phyloP scores from a whole-genome alignment of 768 basidiomycete genomes.

The Suillus decipiens region DNA sequence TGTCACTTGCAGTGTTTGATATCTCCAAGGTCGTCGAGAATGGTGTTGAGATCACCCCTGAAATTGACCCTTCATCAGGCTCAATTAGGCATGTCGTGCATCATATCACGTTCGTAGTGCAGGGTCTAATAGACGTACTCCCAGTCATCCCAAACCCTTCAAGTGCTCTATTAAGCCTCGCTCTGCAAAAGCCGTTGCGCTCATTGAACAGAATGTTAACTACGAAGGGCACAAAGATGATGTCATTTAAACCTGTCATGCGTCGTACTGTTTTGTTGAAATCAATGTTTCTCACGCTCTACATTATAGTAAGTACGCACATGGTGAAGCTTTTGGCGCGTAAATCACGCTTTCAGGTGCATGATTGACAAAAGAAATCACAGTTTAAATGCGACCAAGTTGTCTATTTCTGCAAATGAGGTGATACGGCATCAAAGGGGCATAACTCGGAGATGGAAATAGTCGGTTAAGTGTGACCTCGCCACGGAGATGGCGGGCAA shows the following conservation, averaged over 20 bases:
- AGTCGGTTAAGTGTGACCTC: too few species aligned
- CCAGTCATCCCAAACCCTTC: slow-evolving; percentile 62
- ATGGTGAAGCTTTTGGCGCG: too few species aligned
- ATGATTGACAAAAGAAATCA: too few species aligned
- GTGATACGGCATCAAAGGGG: too few species aligned
- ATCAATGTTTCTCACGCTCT: background rate
- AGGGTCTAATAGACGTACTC: slow-evolving; percentile 8
- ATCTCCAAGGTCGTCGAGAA: too few species aligned
- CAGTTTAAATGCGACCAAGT: too few species aligned
- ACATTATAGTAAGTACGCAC: too few species aligned
- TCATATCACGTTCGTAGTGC: background rate
- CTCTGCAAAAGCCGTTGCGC: slow-evolving; percentile 53
- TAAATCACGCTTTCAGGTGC: too few species aligned
- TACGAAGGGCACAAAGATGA: slow-evolving; percentile 2
- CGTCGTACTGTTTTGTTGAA: background rate
- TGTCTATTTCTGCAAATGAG: too few species aligned
- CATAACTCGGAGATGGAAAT: too few species aligned
- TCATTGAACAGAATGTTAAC: slow-evolving; percentile 50
- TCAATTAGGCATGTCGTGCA: slow-evolving; percentile 53
- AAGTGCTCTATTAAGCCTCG: slow-evolving; percentile 62
- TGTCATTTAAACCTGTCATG: background rate
- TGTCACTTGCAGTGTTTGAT: too few species aligned
- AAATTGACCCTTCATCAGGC: slow-evolving; percentile 57
- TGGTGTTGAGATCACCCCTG: slow-evolving; percentile 37
- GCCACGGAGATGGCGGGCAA: too few species aligned